These are phyloP conservation scores for Polygonum maritimum DNA, from an alignment of 148 eudicot species.

Conservation along the genomic window DNA sequence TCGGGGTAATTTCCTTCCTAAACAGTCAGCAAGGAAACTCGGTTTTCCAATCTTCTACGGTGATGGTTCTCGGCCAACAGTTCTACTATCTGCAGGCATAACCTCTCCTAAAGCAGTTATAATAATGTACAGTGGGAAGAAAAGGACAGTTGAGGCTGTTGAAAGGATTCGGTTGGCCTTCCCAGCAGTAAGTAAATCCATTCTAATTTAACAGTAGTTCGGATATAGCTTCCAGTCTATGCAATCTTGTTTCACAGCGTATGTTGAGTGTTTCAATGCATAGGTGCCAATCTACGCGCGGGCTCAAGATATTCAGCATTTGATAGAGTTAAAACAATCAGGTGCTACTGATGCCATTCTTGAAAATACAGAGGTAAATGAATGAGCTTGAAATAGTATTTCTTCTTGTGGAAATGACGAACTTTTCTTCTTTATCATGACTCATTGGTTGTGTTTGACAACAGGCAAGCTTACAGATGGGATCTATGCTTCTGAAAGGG, in stretches of 20 bases:
- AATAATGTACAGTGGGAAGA: slow-evolving; percentile 76
- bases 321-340: slow-evolving; percentile 80
- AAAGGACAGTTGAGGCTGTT: slow-evolving; percentile 70
- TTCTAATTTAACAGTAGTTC: too few species aligned
- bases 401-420: not conserved
- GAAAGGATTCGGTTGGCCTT: slow-evolving; percentile 76
- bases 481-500: slow-evolving; percentile 89
- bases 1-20: not conserved
- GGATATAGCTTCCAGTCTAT: not conserved
- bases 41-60: slow-evolving; percentile 94
- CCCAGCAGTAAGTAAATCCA: slow-evolving; percentile 45
- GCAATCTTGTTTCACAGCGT: not conserved
- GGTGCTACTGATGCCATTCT: slow-evolving; percentile 97
- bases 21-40: slow-evolving; percentile 72
- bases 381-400: not conserved
- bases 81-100: slow-evolving; percentile 86
- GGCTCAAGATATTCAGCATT: slow-evolving; percentile 73
- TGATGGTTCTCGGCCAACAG: slow-evolving; percentile 88
- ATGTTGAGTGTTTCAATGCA: not conserved
- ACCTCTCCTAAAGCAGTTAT: slow-evolving; percentile 89
- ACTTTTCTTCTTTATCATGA: not conserved
- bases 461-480: slow-evolving; percentile 96
- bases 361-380: slow-evolving; percentile 83
- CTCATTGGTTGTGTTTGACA: slow-evolving; percentile 6
- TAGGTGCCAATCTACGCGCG: slow-evolving; percentile 90